Evolutionary conservation across 345 rosid species (phyloP), one percentile per base, ranked within the genome.

Genomic region (Linum tenue): DNA sequence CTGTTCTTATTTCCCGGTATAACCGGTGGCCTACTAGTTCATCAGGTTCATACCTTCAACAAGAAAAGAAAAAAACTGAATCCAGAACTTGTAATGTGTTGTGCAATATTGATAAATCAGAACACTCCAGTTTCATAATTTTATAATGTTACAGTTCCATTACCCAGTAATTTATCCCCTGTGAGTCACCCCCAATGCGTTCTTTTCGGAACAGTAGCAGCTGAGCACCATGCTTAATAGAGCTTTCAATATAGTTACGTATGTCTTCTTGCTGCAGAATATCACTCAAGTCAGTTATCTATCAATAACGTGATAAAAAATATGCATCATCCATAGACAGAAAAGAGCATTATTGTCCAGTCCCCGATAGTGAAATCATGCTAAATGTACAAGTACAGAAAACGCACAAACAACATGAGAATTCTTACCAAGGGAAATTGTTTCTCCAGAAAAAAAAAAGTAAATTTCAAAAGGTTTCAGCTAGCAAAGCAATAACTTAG

Each of bases 181-280:
- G 82, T 41, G 92, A 91, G 81, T 91, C 98, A 69, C 99, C 99
- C 70, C 99, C 99, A 64, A 79, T 48, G 17, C 98, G 96, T 65
- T 91, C 97, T 83, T 82, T 91, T 51, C 99, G 96, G 61, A 95
- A 91, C 64, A 77, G 72, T 63, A 96, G 78, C 72, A 89, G 90
- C 65, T 81, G 95, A 68, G 83, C 80, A 51, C 98, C 96, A 70
- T 84, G 86, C 76, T 91, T 95, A 39, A 95, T 69, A 48, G 98
- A 89, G 78, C 74, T 87, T 73, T 95, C 99, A 69, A 95, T 91
- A 79, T 84, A 89, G 80, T 80, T 83, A 69, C 86, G 83, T 68
- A 89, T 83, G 80, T 95, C 99, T 60, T 95, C 99, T 95, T 91
- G 99, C 99, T 95, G 88, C 77, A 69, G 66, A 74, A 77, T 37